Base-by-base conservation (phyloP, 2,329 filamentous ascomycete genomes). In the Ophiostoma tasmaniense region DNA sequence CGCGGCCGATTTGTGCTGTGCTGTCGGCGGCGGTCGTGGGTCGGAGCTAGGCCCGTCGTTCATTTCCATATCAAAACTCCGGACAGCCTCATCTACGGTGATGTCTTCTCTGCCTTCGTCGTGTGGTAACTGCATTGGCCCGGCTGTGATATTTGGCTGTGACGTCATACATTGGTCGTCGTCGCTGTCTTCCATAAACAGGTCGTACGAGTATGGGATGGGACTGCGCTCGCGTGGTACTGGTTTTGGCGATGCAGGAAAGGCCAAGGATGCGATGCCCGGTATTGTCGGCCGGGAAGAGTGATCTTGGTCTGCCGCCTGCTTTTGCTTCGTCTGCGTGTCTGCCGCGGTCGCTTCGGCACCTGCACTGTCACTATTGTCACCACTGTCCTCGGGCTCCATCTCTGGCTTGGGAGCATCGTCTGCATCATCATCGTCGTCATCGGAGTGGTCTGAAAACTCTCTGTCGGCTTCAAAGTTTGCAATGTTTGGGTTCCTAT, bases 401-500 rank as follows among this genome's bases (percentile, higher is more conserved):
- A 30, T 30, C 14, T 8, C 17, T 8, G 28, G 14, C 13, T 35
- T 30, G 28, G 3, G 2, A 10, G 25, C 25, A 30, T 13, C 55
- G 17, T 20, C 37, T 13, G 11, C 20, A 2, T 62, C 33, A 22
- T n/a, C n/a, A 5, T 64, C 61, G 17, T 64, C 61, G 3, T n/a
- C 28, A 6, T 62, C 28, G 7, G 61, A 64, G 6, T 30, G 14
- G 20, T 64, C 61, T 22, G 33, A 64, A 37, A 28, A 65, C 3
- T 39, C 64, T 39, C 37, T 22, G 35, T 64, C n/a, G 66, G 68
- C 30, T 70, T 86, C 89, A 75, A 79, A 76, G 72, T 79, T 79
- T 70, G 88, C 88, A 75, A 92, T 84, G 66, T 92, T 88, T 66
- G 85, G 87, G 73, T 82, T 81, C 75, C 87, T 87, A 74, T 87